Base-by-base conservation (phyloP, 1,139 yeast species). In the Hyphopichia burtonii region DNA sequence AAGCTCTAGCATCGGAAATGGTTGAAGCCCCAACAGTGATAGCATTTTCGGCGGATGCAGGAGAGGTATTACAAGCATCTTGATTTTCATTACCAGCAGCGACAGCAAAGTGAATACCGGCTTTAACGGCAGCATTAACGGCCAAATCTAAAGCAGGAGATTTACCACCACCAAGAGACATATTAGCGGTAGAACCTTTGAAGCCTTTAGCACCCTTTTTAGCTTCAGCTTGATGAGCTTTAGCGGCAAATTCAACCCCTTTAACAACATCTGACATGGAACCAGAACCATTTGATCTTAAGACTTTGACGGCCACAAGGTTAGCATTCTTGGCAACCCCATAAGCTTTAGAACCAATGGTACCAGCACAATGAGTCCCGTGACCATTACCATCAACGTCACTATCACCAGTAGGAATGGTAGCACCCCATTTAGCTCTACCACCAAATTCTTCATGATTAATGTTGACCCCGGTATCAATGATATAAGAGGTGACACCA, bases 351-450 rank as follows among this genome's bases (percentile, higher is more conserved):
- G 74, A 66, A 25, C 74, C 77, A 52, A 71, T 70, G 39, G 66
- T 68, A 48, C 77, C 77, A 17, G 76, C 76, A 54, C 72, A 68
- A 51, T 71, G 77, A 36, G 74, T 70, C 31, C 77, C 77, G 49
- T 71, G 77, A 31, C 98, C 99, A 62, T 91, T 91, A 42, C 95
- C 96, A 64, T 93, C 98, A 40, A 71, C 62, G 58, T 91, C 96
- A 39, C 74, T 76, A 60, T 91, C 96, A 53, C 89, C 93, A 37
- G 67, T 59, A 43, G 97, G 96, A 52, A 93, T 76, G 37, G 98
- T 90, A 56, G 83, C 79, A 56, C 98, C 98, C 97, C 98, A 91
- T 38, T 57, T 60, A 49, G 98, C 99, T 67, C 99, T 86, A 48
- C 96, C 96, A 43, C 76, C 91, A 58, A 91, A 90, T 59, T 90